Base-by-base conservation (phyloP, 1,284 basidiomycete genomes). In the Cryptococcus sp. region DNA sequence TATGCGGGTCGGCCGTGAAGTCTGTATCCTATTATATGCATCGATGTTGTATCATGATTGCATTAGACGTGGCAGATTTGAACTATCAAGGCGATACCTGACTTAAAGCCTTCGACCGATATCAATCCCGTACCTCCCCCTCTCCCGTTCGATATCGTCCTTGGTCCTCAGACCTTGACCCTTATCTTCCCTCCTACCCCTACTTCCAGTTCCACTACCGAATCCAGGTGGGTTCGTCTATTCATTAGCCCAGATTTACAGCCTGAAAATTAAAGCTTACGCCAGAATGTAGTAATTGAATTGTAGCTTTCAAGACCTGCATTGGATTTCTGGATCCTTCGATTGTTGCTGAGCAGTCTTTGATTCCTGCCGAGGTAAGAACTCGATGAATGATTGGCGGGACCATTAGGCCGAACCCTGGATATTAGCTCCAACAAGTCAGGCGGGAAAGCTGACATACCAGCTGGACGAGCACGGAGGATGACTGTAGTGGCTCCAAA, bases 341-440 rank as follows among this genome's bases (percentile, higher is more conserved):
- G 39, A 98, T 88, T 74, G 93, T 93, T 24, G 90, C 94, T 61
- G 87, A 90, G 43, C 89, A 82, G 74, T 98, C 94, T 70, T 90
- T 88, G 77, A 98, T 90, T 11, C 94, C 94, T 2, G 89, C 91
- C 0, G 92, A 91, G 63, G 89, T 87, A 66, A 93, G 82, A 48
- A 98, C 81, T 45, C 79, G 76, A 75, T 98, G 92, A 49, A 98
- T 79, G 63, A 87, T 83, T 7, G 90, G 91, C 59, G 94, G 91
- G 65, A 89, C 91, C 60, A 86, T 83, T 46, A 98, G 78, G 10
- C 94, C 94, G 72, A 97, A 97, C 2, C 94, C 93, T 77, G 56
- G 0, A 19, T 4, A 14, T 43, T 24, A 23, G n/a, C 19, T 22
- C 18, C 24, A 39, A 32, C 19, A 40, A 40, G 31, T 40, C 39